phyloP scores from a whole-genome alignment of 1,284 basidiomycete species.

The Ustilago hordei region DNA sequence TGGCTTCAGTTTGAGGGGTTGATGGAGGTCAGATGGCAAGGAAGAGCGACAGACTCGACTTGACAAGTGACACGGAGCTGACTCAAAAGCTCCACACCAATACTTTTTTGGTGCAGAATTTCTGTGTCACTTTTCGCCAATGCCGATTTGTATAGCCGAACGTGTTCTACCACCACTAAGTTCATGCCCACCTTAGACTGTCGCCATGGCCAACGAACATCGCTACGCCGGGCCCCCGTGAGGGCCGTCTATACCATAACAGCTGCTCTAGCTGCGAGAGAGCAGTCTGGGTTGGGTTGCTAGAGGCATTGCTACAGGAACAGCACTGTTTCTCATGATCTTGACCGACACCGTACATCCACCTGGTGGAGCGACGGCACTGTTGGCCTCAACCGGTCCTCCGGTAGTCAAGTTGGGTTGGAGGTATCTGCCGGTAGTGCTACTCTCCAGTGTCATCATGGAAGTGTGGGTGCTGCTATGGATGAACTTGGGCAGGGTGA shows the following conservation, averaged over 20 bases:
- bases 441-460: too few relatives aligned
- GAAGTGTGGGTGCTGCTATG: too few relatives aligned
- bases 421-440: conserved; percentile 43
- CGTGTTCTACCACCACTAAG: not conserved
- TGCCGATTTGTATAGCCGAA: not conserved
- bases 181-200: not conserved
- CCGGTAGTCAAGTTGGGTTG: conserved; percentile 46
- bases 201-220: not conserved
- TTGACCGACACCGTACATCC: conserved; percentile 54
- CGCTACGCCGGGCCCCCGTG: not conserved
- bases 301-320: conserved; percentile 38
- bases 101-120: conserved; percentile 3
- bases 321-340: conserved; percentile 45
- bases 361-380: conserved; percentile 49
- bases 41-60: not conserved
- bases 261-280: not conserved
- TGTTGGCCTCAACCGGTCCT: conserved; percentile 43
- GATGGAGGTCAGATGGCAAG: conserved; percentile 6
- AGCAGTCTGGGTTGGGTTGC: conserved; percentile 43
- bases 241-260: not conserved
- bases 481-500: too few relatives aligned
- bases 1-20: not conserved
- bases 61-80: conserved; percentile 2
- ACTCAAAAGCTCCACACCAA: conserved; percentile 12
- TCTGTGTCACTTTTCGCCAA: conserved; percentile 1